A percentile compares a stretch with the other conserved stretches of the same genome.
Evolutionary conservation across 441 rosid genomes (phyloP).

Genomic region (Bruguiera hainesii): DNA sequence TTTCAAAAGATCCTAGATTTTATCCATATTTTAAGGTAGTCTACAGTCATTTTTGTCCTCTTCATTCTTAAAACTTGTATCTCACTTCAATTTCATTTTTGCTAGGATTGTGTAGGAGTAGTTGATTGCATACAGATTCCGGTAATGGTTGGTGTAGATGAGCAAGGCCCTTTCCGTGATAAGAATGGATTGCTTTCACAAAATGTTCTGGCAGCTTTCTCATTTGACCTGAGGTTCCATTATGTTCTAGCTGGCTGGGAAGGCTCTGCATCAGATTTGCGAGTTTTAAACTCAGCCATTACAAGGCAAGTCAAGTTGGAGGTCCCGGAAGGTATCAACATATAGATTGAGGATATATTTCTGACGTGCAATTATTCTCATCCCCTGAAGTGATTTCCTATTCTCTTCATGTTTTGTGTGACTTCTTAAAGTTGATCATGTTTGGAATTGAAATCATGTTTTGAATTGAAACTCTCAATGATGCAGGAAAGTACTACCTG

Average conservation of each 20-base stretch:
- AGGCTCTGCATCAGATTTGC: constrained; percentile 85
- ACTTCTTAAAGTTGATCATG: constrained; percentile 13
- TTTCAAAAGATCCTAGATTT: constrained; percentile 46
- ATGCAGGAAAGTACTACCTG: constrained; percentile 82
- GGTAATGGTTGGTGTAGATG: constrained; percentile 86
- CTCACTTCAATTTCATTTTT: constrained; percentile 13
- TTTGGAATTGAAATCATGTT: constrained; percentile 12
- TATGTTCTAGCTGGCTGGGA: constrained; percentile 97
- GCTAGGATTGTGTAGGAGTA: constrained; percentile 76
- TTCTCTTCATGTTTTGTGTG: background rate
- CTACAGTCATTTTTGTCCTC: background rate
- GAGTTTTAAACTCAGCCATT: constrained; percentile 71
- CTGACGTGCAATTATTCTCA: background rate
- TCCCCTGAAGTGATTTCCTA: background rate
- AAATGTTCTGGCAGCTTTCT: constrained; percentile 72
- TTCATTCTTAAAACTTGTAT: constrained; percentile 3
- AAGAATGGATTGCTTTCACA: constrained; percentile 70
- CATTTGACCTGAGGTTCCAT: constrained; percentile 76
- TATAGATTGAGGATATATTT: background rate
- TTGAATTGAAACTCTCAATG: constrained; percentile 9
- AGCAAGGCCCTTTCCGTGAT: constrained; percentile 87
- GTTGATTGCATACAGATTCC: constrained; percentile 83
- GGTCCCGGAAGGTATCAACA: constrained; percentile 64
- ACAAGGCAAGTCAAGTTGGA: constrained; percentile 63
- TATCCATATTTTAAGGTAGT: constrained; percentile 74